Evolutionary conservation across 2,329 filamentous ascomycete species (phyloP), one percentile per base, ranked within the genome.

Genomic region (Pseudocercospora crystallina): DNA sequence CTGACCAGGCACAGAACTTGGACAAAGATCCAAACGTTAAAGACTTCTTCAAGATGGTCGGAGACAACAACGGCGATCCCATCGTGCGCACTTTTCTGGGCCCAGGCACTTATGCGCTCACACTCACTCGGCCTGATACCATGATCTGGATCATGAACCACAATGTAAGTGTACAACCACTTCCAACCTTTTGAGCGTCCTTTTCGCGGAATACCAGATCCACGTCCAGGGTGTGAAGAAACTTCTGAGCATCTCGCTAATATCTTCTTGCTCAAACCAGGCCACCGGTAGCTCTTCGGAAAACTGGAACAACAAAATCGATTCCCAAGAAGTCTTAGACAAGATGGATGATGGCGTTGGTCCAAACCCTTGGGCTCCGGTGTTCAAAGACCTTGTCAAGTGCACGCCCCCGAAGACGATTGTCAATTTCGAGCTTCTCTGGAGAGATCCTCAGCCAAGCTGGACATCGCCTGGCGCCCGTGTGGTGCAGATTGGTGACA

Each of bases 61-160:
- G 61, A 34, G 55, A 60, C 31, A 58, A 66, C 34, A 59, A 61
- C 42, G 65, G 70, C 39, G 69, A 75, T 60, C 70, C 73, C 1
- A 73, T 76, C 49, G 73, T 76, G 37, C 65, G 73, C 46, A 76
- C 73, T 36, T 76, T 69, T 63, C 58, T 76, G 9, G 74, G 72
- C 8, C 65, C 64, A 11, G 61, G 62, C 17, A 75, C 73, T 2
- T 76, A 76, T 47, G 74, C 71, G 13, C 62, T 76, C 45, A 76
- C 73, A 1, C 57, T 76, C 30, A 74, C 71, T 8, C 68, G 74
- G 7, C 69, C 71, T 11, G 74, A 77, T 59, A 71, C 72, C 30
- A 75, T 76, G 70, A 74, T 76, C 15, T 76, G 73, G 73, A 76
- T 76, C 61, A 71, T 77, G 67, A 77, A 76, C 61, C 73, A 76